These are phyloP conservation scores for Malbranchea zuffiana DNA, from an alignment of 2,329 filamentous ascomycete genomes.

Conservation along the genomic window DNA sequence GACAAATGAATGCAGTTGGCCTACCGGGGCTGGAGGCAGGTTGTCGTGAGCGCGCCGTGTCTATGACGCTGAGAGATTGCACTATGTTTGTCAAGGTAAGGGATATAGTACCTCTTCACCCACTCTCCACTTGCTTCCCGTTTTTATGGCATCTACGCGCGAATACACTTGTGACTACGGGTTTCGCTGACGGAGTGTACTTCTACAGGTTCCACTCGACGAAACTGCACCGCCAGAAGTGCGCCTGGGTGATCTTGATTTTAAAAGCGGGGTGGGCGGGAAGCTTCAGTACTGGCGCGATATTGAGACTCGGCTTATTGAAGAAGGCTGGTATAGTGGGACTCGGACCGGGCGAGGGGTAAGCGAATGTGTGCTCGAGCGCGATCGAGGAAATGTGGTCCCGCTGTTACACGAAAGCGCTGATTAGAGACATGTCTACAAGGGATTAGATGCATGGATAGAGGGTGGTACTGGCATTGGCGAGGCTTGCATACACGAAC, in stretches of 20 bases:
- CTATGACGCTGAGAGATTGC: slow-evolving; percentile 74
- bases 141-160: too few relatives aligned
- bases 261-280: slow-evolving; percentile 53
- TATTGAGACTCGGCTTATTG: slow-evolving; percentile 52
- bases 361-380: slow-evolving; percentile 27
- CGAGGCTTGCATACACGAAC: too few relatives aligned
- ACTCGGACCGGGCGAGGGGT: slow-evolving; percentile 23
- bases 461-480: too few relatives aligned
- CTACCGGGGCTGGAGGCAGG: slow-evolving; percentile 27
- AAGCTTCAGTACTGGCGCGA: slow-evolving; percentile 60
- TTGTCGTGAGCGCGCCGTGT: slow-evolving; percentile 47
- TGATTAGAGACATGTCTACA: too few relatives aligned
- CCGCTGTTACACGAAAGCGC: not conserved
- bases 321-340: slow-evolving; percentile 56
- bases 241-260: slow-evolving; percentile 64
- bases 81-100: slow-evolving; percentile 58
- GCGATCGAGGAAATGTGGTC: not conserved
- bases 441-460: too few relatives aligned
- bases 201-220: slow-evolving; percentile 26
- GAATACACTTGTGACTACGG: too few relatives aligned
- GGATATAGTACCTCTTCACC: too few relatives aligned
- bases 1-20: slow-evolving; percentile 25
- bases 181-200: too few relatives aligned
- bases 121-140: too few relatives aligned
- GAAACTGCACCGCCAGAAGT: slow-evolving; percentile 28